Percentiles rank a stretch among this genome's conserved stretches.
Conservation (phyloP, 2,329 filamentous ascomycete genomes). For the Colletotrichum musae region DNA sequence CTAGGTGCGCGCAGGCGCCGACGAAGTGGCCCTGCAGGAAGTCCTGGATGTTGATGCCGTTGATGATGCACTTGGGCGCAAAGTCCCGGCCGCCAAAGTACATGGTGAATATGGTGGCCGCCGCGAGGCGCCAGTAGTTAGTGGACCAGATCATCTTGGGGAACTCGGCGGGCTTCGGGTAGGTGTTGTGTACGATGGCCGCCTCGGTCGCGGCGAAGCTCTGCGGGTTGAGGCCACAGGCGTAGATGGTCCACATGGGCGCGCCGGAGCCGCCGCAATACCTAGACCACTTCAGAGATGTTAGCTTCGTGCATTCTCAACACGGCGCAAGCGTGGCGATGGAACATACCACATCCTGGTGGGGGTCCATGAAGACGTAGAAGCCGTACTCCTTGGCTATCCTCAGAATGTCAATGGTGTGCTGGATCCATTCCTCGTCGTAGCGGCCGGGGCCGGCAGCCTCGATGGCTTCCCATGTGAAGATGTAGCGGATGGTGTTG, state of each 20-base stretch:
- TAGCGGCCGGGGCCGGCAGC: constrained; percentile 91
- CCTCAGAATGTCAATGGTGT: constrained; percentile 88
- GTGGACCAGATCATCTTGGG: constrained; percentile 99
- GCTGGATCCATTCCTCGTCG: constrained; percentile 92
- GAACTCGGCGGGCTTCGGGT: constrained; percentile 85
- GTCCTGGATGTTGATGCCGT: constrained; percentile 96
- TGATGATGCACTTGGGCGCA: constrained; percentile 94
- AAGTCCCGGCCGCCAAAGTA: constrained; percentile 95
- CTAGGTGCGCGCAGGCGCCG: constrained; percentile 83
- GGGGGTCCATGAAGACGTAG: constrained; percentile 98
- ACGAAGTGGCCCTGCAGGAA: constrained; percentile 92
- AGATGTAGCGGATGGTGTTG: constrained; percentile 96
- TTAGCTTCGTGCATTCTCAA: not conserved
- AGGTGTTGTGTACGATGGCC: constrained; percentile 95
- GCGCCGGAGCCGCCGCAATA: constrained; percentile 95
- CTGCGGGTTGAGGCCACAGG: constrained; percentile 89
- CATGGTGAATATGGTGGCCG: constrained; percentile 92
- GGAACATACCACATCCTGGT: constrained; percentile 89
- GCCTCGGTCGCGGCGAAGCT: constrained; percentile 90
- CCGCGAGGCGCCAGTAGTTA: constrained; percentile 91
- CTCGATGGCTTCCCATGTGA: constrained; percentile 99
- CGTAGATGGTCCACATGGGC: constrained; percentile 98
- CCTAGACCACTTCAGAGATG: constrained; percentile 81
- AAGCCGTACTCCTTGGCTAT: constrained; percentile 92
- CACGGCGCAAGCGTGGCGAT: not conserved